A percentile compares a stretch with the other conserved stretches of the same genome.
Evolutionary conservation across 768 basidiomycete genomes (phyloP).

Genomic region (Crucibulum laeve): DNA sequence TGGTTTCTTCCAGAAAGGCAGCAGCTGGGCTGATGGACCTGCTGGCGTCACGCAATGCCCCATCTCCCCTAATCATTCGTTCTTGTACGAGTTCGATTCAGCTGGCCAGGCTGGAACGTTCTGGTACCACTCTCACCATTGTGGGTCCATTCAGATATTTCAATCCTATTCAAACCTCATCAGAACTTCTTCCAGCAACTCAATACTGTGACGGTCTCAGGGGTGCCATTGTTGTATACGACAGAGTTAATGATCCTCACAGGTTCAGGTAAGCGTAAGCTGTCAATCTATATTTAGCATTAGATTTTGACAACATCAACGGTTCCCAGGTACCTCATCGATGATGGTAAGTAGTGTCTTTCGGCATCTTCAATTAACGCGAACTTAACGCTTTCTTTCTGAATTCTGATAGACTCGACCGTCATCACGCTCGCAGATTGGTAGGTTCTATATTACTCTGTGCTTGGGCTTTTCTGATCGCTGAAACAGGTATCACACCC

Average conservation of each 20-base stretch:
- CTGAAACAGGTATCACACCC: conserved; percentile 15
- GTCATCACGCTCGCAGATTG: conserved; percentile 38
- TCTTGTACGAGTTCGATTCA: conserved; percentile 34
- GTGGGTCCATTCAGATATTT: conserved; percentile 14
- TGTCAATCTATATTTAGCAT: background rate
- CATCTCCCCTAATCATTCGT: conserved; percentile 32
- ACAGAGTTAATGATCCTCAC: conserved; percentile 24
- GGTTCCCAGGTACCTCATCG: conserved; percentile 13
- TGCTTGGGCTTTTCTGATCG: background rate
- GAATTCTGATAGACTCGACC: conserved; percentile 30
- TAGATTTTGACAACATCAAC: background rate
- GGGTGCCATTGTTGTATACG: conserved; percentile 32
- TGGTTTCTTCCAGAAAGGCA: conserved; percentile 36
- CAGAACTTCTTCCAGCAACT: conserved; percentile 31
- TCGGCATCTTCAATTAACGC: background rate
- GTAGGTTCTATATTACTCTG: conserved; percentile 7
- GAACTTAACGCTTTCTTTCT: conserved; percentile 3
- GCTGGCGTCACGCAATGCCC: conserved; percentile 43
- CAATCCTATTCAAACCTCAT: conserved; percentile 9
- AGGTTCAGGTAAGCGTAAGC: conserved; percentile 2
- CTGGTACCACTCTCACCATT: conserved; percentile 18
- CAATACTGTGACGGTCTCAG: conserved; percentile 47
- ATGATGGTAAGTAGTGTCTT: conserved; percentile 35
- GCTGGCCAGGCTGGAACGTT: conserved; percentile 18
- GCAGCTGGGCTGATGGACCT: conserved; percentile 41